Evolutionary conservation across 2,329 filamentous ascomycete species (phyloP).

Genomic region (Penicillium sp.): DNA sequence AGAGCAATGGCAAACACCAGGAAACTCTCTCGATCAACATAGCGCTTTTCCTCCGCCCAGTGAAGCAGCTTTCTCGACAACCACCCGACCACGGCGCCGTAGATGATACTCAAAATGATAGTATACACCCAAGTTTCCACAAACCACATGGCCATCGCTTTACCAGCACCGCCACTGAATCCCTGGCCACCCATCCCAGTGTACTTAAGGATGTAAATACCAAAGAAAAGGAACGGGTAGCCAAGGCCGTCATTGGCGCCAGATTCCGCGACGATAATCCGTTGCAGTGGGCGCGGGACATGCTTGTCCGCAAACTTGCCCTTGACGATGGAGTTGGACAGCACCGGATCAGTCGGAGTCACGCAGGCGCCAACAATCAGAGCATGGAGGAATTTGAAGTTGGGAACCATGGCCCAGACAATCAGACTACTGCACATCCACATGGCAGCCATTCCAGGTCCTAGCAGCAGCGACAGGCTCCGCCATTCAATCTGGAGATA

Average conservation of each 20-base stretch:
- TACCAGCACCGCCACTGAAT: slow-evolving; percentile 54
- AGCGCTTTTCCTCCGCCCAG: slow-evolving; percentile 74
- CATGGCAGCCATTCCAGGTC: slow-evolving; percentile 80
- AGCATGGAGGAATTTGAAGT: slow-evolving; percentile 68
- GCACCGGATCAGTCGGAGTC: slow-evolving; percentile 84
- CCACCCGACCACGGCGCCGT: slow-evolving; percentile 74
- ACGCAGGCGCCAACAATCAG: slow-evolving; percentile 77
- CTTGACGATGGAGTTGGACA: slow-evolving; percentile 87
- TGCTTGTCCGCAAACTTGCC: slow-evolving; percentile 90
- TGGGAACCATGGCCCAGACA: slow-evolving; percentile 69
- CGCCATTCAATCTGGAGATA: slow-evolving; percentile 77
- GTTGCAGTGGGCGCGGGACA: slow-evolving; percentile 73
- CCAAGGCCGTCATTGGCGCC: slow-evolving; percentile 86
- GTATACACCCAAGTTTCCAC: slow-evolving; percentile 80
- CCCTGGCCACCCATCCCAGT: slow-evolving; percentile 54
- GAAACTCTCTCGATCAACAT: slow-evolving; percentile 81
- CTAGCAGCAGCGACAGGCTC: slow-evolving; percentile 66
- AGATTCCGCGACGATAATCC: slow-evolving; percentile 74
- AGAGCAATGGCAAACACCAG: slow-evolving; percentile 80
- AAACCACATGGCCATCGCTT: slow-evolving; percentile 75
- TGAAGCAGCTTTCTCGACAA: slow-evolving; percentile 75
- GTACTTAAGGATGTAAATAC: slow-evolving; percentile 77
- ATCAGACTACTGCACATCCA: slow-evolving; percentile 77
- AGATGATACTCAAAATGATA: slow-evolving; percentile 70
- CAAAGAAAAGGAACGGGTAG: slow-evolving; percentile 82